Base-by-base conservation (phyloP, 208 protist species). In the Leptomonas pyrrhocoris region DNA sequence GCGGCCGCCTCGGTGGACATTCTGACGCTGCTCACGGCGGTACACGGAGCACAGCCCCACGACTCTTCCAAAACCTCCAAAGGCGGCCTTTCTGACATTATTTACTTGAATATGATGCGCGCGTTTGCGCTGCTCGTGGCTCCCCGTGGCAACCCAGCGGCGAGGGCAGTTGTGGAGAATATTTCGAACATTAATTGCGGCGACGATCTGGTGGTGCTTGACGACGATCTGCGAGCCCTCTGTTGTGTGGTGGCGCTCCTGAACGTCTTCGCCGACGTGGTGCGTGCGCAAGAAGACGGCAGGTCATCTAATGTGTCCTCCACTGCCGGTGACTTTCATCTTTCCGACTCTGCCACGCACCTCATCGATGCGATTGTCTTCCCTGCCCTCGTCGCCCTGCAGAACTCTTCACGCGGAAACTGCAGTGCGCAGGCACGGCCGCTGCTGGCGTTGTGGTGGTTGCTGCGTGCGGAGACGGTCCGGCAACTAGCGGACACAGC, bases 381-480 rank as follows among this genome's bases (percentile, higher is more conserved):
- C 45, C 63, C 63, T 0, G 63, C 62, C 23, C 65, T 78, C 1
- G 27, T 53, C 16, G 63, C 60, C 11, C 58, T 79, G 36, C 66
- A 79, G 15, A 73, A 46, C 67, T 79, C 81, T 15, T 77, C 71
- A 2, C 74, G 83, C n/a, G 85, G 85, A 18, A 68, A 71, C 31
- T 71, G 76, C 23, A 75, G 73, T 48, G 61, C 72, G 18, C 85
- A 84, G 30, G 81, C 77, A 19, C 79, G 77, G 1, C 81, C 77
- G n/a, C 55, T 75, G 23, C 55, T 84, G 38, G 77, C 85, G 45
- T 65, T 90, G 21, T 79, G 79, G 64, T 85, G 77, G 73, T 51
- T 90, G 31, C 59, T 90, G 28, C 71, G 79, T 19, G 79, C 74
- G 16, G 81, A 81, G 25, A 61, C 83, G n/a, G 77, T 74, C 30